Base-by-base conservation (phyloP, 2,329 filamentous ascomycete species). In the Aspergillus sp. region DNA sequence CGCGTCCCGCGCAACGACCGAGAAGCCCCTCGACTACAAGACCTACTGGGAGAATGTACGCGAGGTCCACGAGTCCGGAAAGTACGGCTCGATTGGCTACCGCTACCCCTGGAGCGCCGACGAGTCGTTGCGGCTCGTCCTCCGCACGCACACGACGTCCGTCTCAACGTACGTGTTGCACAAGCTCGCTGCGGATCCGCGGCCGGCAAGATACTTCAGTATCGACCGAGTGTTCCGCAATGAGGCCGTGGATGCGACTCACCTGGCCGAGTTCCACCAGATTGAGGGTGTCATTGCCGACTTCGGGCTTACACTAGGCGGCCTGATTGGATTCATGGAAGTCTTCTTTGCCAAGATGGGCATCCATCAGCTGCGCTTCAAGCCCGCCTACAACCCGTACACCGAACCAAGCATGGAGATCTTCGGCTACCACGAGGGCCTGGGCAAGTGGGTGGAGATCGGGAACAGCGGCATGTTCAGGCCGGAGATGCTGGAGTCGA, bases 391-490 rank as follows among this genome's bases (percentile, higher is more conserved):
- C 68, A 93, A 94, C 66, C 85, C 84, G 1, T 88, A 93, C 69
- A 94, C 86, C 16, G 91, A 98, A 65, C 88, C 91, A 17, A 82
- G 81, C 57, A 93, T 98, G 86, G 91, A 98, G 64, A 93, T 98
- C 46, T 98, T 96, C 66, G 86, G 84, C 45, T 96, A 81, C 69
- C 91, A 96, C 69, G 75, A 81, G 52, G 89, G 86, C 3, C 68
- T 95, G 30, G 76, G 76, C 51, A 93, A 93, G 69, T 81, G 93
- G 67, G 85, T 96, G 15, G 91, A 96, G 67, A 96, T 96, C 56
- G 91, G 91, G 39, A 96, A 98, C 68, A 89, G 82, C 49, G 91
- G 91, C 43, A 96, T 98, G 88, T 98, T 98, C 78, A 74, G 91
- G 45, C 88, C 91, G 2, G 91, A 98, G 65, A 95, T 96, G 89